phyloP scores from a whole-genome alignment of 2,329 filamentous ascomycete species.

The Colletotrichum viniferum region DNA sequence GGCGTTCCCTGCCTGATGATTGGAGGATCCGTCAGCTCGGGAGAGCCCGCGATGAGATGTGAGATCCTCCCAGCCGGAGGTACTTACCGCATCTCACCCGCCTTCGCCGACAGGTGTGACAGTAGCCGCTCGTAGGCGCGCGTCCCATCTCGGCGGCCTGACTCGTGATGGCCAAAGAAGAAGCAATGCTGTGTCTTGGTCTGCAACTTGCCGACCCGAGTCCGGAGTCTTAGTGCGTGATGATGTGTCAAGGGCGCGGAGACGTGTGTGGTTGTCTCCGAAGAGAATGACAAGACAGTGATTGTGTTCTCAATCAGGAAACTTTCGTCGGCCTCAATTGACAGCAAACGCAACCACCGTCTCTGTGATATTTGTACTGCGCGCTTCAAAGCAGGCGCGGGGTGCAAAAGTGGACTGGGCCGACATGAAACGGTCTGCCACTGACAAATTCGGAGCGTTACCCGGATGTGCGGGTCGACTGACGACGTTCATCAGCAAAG shows the following conservation, averaged over 20 bases:
- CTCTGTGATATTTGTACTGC: background rate
- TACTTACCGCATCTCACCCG: slow-evolving; percentile 7
- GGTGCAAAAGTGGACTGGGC: background rate
- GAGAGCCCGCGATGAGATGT: background rate
- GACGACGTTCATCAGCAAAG: background rate
- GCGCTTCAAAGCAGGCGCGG: background rate
- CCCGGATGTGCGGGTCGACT: background rate
- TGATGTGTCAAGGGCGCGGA: background rate
- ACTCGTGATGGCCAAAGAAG: background rate
- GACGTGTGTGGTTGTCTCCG: background rate
- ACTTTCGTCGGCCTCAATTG: background rate
- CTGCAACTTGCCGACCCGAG: background rate
- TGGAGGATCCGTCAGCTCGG: background rate
- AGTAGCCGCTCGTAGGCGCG: slow-evolving; percentile 5
- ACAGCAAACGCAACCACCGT: background rate
- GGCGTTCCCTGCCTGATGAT: background rate
- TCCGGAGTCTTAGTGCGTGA: background rate
- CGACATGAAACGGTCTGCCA: background rate
- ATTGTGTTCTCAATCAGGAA: background rate
- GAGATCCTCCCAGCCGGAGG: background rate
- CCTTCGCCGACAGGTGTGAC: slow-evolving; percentile 4
- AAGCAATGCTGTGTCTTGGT: background rate
- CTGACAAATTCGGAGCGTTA: background rate
- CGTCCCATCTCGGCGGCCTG: background rate
- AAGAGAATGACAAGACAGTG: background rate